Evolutionary conservation across 1,284 basidiomycete genomes (phyloP).

Genomic region (Gymnopus androsaceus): DNA sequence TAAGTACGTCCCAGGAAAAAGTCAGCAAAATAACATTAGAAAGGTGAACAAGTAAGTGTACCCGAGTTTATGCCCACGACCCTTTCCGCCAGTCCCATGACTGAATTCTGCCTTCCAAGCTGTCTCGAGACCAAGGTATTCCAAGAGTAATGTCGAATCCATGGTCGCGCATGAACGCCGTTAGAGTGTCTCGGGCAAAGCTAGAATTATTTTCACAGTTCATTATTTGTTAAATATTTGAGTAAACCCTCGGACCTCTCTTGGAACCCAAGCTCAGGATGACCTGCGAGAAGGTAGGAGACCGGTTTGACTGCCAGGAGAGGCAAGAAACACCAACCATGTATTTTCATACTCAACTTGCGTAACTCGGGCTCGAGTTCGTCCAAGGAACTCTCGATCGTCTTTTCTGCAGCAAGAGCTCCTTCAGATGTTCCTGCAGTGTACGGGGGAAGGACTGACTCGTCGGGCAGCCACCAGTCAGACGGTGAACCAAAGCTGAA

Average conservation of each 20-base stretch:
- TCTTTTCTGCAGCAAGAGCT: slow-evolving; percentile 28
- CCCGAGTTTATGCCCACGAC: slow-evolving; percentile 73
- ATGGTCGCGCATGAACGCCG: slow-evolving; percentile 56
- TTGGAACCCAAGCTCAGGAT: slow-evolving; percentile 59
- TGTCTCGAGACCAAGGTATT: slow-evolving; percentile 69
- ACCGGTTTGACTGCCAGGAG: neutral
- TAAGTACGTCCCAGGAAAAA: neutral
- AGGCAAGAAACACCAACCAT: slow-evolving; percentile 40
- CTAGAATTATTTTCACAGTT: too few species aligned
- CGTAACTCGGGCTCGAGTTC: slow-evolving; percentile 47
- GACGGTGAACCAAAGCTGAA: slow-evolving; percentile 9
- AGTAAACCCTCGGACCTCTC: slow-evolving; percentile 42
- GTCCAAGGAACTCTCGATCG: slow-evolving; percentile 50
- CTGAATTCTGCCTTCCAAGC: slow-evolving; percentile 77
- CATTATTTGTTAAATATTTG: neutral
- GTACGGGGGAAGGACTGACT: slow-evolving; percentile 39
- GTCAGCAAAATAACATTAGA: neutral
- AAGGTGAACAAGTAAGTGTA: neutral
- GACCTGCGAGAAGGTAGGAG: slow-evolving; percentile 35
- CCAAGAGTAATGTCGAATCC: slow-evolving; percentile 64
- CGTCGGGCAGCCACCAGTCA: slow-evolving; percentile 1
- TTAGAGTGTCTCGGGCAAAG: slow-evolving; percentile 59
- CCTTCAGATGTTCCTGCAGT: slow-evolving; percentile 20
- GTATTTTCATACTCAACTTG: slow-evolving; percentile 57
- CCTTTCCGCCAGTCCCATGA: slow-evolving; percentile 58